Evolutionary conservation across 2,329 filamentous ascomycete species (phyloP), one percentile per base, ranked within the genome.

Genomic region (Monosporascus sp.): DNA sequence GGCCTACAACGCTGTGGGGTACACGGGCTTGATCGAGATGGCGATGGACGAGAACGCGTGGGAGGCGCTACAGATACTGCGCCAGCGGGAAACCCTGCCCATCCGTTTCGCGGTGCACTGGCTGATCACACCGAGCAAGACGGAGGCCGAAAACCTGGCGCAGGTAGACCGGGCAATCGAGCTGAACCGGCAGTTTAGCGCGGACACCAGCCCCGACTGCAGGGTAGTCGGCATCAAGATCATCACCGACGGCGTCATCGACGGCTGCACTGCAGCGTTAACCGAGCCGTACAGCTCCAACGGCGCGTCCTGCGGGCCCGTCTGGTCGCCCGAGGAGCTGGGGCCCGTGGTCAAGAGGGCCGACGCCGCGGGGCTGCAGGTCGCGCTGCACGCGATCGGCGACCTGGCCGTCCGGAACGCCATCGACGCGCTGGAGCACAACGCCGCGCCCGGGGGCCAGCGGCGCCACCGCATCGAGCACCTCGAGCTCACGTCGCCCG

Each of bases 301-400:
- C 56, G 74, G 71, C 1, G 63, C 70, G 6, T 68, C 72, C 11
- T 68, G 75, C 22, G 75, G 78, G 2, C 72, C 81, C 0, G 72
- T 85, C 48, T 87, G 83, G 83, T 69, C 73, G 0, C 67, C 70
- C 2, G 71, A 73, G 17, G 75, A 79, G 55, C 72, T 87, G 5
- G 71, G 71, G 4, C 75, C 76, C 0, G 77, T 85, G 0, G 76
- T 87, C 1, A 66, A 72, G 11, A 72, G 72, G n/a, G 82, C 83
- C 2, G 75, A 78, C 45, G 69, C 68, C 3, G 75, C 75, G 1
- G 77, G 78, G 1, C 65, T 87, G 39, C 84, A 87, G 62, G 77
- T 81, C 38, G 84, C 84, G 0, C 71, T 87, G 9, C 84, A 87
- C 59, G 84, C 84, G 43, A 87, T 87, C 53, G 84, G 84, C 41